Base-by-base conservation (phyloP, 345 rosid genomes). In the Mangifera indica region DNA sequence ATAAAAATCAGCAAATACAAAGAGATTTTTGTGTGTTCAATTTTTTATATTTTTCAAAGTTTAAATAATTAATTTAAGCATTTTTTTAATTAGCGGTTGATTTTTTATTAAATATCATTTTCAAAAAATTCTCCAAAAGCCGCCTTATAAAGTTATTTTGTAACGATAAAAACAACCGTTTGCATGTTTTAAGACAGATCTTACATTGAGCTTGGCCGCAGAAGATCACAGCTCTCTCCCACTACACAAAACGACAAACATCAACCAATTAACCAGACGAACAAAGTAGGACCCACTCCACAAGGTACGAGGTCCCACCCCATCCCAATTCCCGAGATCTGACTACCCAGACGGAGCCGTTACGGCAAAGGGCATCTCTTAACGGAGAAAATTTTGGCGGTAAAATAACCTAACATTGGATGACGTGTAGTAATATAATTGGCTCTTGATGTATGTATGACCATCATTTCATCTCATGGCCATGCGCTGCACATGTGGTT, bases 311-410 rank as follows among this genome's bases (percentile, higher is more conserved):
- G 63, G 25, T 46, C 1, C 29, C 34, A 29, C 32, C 32, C 3
- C 32, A 15, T 13, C 9, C 58, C 66, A n/a, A 2, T 29, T 56
- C 11, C 72, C 32, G 32, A 29, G 32, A 29, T 29, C 32, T 29
- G 32, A 29, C 32, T 29, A 3, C 32, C 72, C 64, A 72, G 34
- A 78, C 62, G 66, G 58, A 63, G 51, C 66, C 79, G 75, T 74
- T 45, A 66, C 76, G 78, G 52, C 53, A 22, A 75, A 45, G 73
- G 65, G 74, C 55, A 71, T 73, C 72, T 76, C 67, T 69, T 73
- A 80, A 80, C 84, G 73, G 71, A 29, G 67, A 61, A 60, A 48
- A 57, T 53, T 78, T 81, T 84, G 85, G 87, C 87, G 85, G 85
- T 29, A 79, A 84, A 84, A 66, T 5, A 26, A 53, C 67, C 70